Evolutionary conservation across 2,329 filamentous ascomycete species (phyloP), one percentile per base, ranked within the genome.

Genomic region (Aspergillus sp.): DNA sequence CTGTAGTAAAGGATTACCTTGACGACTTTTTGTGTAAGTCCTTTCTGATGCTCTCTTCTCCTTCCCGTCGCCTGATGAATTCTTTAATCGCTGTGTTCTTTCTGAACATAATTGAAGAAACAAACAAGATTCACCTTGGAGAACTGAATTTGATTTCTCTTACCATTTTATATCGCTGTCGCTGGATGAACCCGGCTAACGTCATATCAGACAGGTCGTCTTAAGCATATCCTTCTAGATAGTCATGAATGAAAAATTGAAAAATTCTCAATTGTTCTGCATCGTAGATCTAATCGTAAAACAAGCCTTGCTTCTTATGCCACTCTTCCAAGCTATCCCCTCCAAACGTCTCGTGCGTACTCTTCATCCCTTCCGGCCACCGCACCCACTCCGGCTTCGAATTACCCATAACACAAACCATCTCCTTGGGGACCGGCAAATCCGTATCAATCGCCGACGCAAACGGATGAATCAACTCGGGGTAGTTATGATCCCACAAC

Each of bases 61-160:
- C 44, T 43, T 38, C 5, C 33, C 38, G 33, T 56, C 58, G 33
- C 54, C 69, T 82, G 80, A 83, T 82, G 80, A 39, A 83, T 74
- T 67, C 70, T 66, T 71, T 66, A 75, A 75, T 81, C 75, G 78
- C 80, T 83, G 78, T 82, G 77, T 81, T 82, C 76, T 82, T 81
- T 70, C 79, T 66, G 78, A 81, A 70, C 63, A 63, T 70, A 71
- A 59, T 77, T 82, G 79, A 80, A 71, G 78, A 82, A 71, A 77
- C 64, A 74, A 65, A 56, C 55, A 62, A 68, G 66, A 59, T 76
- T 81, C 78, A 82, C 77, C 77, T 82, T 82, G 80, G 79, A 82
- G 80, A 83, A 74, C 79, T 82, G 79, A 82, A 46, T 43, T 52
- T 52, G 43, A 25, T 42, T 43, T 46, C 39, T 48, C 19, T 42